These are phyloP conservation scores for Sutorius eximius DNA, from an alignment of 1,284 basidiomycete genomes.

Conservation along the genomic window DNA sequence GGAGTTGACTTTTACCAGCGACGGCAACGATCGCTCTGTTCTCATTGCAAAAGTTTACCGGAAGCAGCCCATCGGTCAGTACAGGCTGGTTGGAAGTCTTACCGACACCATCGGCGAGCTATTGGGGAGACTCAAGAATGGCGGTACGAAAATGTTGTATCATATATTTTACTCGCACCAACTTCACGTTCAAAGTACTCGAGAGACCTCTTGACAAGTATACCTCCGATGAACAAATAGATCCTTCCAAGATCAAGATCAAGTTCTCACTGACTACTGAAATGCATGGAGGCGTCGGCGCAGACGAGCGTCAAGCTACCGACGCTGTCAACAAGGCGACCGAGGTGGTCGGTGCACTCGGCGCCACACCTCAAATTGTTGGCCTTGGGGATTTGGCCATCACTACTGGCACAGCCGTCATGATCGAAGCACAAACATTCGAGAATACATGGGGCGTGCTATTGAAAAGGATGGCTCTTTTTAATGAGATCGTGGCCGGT, in stretches of 20 bases:
- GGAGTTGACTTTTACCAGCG: slow-evolving; percentile 9
- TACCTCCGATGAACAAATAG: not conserved
- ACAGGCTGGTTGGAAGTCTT: slow-evolving; percentile 14
- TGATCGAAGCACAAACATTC: slow-evolving; percentile 10
- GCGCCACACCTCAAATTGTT: not conserved
- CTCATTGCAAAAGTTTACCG: slow-evolving; percentile 14
- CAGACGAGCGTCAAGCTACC: slow-evolving; percentile 16
- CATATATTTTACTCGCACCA: slow-evolving; percentile 1
- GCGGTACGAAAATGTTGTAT: slow-evolving; percentile 12
- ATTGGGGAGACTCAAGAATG: slow-evolving; percentile 12
- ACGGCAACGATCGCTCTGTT: slow-evolving; percentile 11
- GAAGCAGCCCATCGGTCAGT: slow-evolving; percentile 1
- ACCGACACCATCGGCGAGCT: slow-evolving; percentile 10
- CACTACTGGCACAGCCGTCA: not conserved
- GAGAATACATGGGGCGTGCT: slow-evolving; percentile 20
- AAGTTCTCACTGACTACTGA: slow-evolving; percentile 13
- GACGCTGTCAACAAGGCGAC: slow-evolving; percentile 10
- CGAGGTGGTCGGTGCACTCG: not conserved
- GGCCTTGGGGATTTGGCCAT: not conserved
- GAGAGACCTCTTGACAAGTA: slow-evolving; percentile 11
- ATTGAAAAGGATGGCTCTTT: slow-evolving; percentile 13
- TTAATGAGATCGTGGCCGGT: slow-evolving; percentile 9
- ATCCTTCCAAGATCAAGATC: slow-evolving; percentile 8
- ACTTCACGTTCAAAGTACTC: slow-evolving; percentile 12
- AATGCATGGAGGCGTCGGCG: not conserved